Percentiles rank a stretch among this genome's conserved stretches.
Evolutionary conservation across 2,329 filamentous ascomycete species (phyloP).

Genomic region (Drechslera avenae): DNA sequence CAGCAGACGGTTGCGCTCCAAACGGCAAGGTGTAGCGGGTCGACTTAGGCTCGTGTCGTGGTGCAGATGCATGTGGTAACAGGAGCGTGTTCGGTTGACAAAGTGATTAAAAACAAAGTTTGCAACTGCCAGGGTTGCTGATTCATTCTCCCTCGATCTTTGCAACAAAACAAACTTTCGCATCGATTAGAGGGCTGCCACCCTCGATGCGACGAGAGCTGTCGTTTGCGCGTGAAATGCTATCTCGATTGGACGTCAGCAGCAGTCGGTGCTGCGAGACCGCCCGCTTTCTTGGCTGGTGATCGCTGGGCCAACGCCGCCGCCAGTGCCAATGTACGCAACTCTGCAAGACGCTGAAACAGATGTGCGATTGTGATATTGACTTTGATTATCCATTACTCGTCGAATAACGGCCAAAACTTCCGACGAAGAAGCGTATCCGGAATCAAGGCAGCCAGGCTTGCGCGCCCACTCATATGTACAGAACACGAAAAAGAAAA

Average conservation of each 20-base stretch:
- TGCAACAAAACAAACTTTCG: constrained; percentile 13
- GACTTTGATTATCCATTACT: constrained; percentile 10
- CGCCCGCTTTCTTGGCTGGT: constrained; percentile 3
- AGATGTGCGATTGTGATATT: constrained; percentile 3
- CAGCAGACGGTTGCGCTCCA: constrained; percentile 9
- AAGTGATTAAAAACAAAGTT: constrained; percentile 25
- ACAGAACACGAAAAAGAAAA: constrained; percentile 14
- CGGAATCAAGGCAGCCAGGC: constrained; percentile 4
- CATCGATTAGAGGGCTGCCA: background rate
- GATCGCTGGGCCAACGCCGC: background rate
- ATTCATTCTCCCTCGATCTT: constrained; percentile 8
- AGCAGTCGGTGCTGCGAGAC: background rate
- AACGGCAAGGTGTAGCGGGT: constrained; percentile 20
- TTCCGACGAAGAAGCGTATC: constrained; percentile 9
- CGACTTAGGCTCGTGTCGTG: constrained; percentile 14
- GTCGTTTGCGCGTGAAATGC: constrained; percentile 1
- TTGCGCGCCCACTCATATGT: constrained; percentile 9
- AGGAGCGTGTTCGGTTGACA: constrained; percentile 7
- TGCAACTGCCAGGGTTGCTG: constrained; percentile 7
- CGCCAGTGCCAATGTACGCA: constrained; percentile 2
- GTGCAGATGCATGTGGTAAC: constrained; percentile 21
- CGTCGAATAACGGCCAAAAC: constrained; percentile 4
- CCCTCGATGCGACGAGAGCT: background rate
- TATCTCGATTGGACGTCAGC: background rate
- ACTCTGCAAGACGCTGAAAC: background rate